Base-by-base conservation (phyloP, 305 asterid species). In the Fraxinus greggii region DNA sequence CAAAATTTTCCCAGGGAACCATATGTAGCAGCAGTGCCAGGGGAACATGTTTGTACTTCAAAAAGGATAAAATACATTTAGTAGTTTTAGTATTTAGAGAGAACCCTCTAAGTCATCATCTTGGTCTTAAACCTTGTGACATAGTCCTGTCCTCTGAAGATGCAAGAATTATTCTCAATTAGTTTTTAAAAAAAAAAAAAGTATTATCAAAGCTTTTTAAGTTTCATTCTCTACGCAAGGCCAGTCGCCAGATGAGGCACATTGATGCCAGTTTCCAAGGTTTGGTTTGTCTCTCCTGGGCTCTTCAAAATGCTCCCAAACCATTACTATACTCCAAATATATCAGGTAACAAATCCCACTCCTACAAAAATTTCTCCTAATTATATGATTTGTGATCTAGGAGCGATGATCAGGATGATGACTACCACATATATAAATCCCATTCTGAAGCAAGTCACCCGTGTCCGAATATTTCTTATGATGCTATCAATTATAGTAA, bases 341-440 rank as follows among this genome's bases (percentile, higher is more conserved):
- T 1, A 76, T 36, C 36, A 45, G 23, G 78, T 79, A 61, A 70
- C 75, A 70, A 31, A 70, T 32, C 38, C 26, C 28, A 77, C 72
- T 29, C 7, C 21, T 5, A 77, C 70, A 32, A 51, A 32, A 51
- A 19, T 7, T 77, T 15, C 40, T 15, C 45, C 72, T 70, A 29
- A 35, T 45, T 70, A 17, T 70, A 31, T 80, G 36, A 73, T 75
- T 81, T 83, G 72, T 82, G 75, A 84, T 89, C 79, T 89, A 92
- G 98, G 90, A 94, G 92, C 85, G 91, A 89, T 65, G 96, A 92
- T 40, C 97, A 92, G 80, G 98, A 94, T 85, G 92, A 90, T 61
- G 93, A 88, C 84, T 90, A 89, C 85, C 84, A 91, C 77, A 75
- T 83, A 38, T 81, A 86, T 83, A 78, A 85, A 81, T 77, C 92